Base-by-base conservation (phyloP, 1,284 basidiomycete genomes). In the Trichosporon ovoides region DNA sequence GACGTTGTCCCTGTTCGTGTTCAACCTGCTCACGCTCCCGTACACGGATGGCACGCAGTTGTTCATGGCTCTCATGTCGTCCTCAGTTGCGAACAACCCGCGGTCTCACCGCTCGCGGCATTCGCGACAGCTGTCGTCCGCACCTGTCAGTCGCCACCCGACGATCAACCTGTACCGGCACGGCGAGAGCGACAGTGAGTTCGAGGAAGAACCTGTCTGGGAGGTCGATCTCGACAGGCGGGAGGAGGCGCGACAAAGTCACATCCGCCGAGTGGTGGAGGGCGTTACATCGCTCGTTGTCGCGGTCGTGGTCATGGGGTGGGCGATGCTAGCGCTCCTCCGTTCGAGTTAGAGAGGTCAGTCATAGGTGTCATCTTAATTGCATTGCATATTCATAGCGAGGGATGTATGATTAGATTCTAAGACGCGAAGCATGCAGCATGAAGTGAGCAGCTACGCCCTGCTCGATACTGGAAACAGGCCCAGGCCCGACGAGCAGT, bases 21-120 rank as follows among this genome's bases (percentile, higher is more conserved):
- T 76, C 69, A 76, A 76, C 61, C 69, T 76, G 49, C 68, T 76
- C 24, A 73, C 74, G 0, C 57, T 76, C 4, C 74, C 74, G 3
- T 55, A 62, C 14, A 68, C 74, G 16, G 74, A 76, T 55, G 74
- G 74, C 16, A 67, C 70, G 5, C 69, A 72, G 31, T 61, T 75
- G 11, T 60, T 76, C n/a, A 52, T 55, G 1, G 64, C 68, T 3
- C 62, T 72, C 1, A 54, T 60, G 2, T 46, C 55, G 7, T 34
- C 51, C 1, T 19, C 55, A 14, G 33, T 6, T 7, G 48, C 33
- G 19, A 18, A 24, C 14, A 31, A 33, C 18, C 22, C 22, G 28
- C 35, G 52, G 20, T 24, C 36, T 19, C 19, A 33, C 50, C 22
- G 36, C 35, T 11, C 43, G 22, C 43, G 43, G 43, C 43, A 48